These are phyloP conservation scores for Auriculariales sp. DNA, from an alignment of 768 basidiomycete species.

Conservation along the genomic window DNA sequence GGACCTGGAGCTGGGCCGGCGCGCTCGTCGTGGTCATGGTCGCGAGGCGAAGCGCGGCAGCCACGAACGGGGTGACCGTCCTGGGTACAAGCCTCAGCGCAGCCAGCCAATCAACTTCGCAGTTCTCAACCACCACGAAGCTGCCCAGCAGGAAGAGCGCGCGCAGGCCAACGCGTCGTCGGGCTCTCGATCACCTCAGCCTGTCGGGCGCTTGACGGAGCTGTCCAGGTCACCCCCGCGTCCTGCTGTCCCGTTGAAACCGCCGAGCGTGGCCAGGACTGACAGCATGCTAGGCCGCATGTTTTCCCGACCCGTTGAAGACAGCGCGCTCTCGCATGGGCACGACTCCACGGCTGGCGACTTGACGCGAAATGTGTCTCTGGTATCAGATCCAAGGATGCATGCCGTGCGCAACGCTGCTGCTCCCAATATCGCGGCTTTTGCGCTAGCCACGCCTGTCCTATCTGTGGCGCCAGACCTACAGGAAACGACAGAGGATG, in stretches of 20 bases:
- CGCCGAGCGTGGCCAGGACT: slow-evolving; percentile 5
- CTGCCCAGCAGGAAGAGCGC: too few species aligned
- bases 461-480: neutral
- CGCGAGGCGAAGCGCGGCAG: neutral
- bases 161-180: neutral
- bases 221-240: slow-evolving; percentile 2
- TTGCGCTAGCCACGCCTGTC: slow-evolving; percentile 7
- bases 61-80: neutral
- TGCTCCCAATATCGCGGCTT: slow-evolving; percentile 9
- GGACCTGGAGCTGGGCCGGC: neutral
- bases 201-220: slow-evolving; percentile 5
- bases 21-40: slow-evolving; percentile 4
- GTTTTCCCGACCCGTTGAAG: slow-evolving; percentile 9
- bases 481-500: too few species aligned
- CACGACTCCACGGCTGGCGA: slow-evolving; percentile 10
- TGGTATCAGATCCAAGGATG: neutral
- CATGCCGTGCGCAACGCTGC: neutral
- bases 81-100: slow-evolving; percentile 2
- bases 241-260: neutral
- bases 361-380: neutral
- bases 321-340: slow-evolving; percentile 1
- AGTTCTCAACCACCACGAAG: too few species aligned
- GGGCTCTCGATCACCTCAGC: neutral
- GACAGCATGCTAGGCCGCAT: slow-evolving; percentile 17
- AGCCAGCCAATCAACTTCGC: neutral